Conservation (phyloP, 371 early-diverging fungal genomes). For the Haplosporangium sp. region DNA sequence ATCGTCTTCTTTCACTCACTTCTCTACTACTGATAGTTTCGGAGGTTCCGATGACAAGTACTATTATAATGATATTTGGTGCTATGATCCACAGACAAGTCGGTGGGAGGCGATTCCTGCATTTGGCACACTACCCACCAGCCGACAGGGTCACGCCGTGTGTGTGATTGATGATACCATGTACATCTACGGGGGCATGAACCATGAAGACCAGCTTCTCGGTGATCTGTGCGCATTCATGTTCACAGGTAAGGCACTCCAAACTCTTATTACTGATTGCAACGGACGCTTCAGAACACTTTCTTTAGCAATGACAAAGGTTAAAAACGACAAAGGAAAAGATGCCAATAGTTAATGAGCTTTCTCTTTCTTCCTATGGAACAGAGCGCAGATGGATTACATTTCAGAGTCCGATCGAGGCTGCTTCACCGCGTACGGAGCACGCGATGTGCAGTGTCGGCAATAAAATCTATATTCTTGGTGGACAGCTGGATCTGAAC, state of each 20-base stretch:
- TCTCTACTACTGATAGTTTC: slow-evolving; percentile 62
- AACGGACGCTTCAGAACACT: too few species aligned
- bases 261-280: background rate
- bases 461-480: slow-evolving; percentile 73
- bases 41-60: slow-evolving; percentile 79
- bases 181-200: slow-evolving; percentile 81
- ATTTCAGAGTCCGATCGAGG: slow-evolving; percentile 73
- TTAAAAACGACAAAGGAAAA: background rate
- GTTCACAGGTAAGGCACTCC: slow-evolving; percentile 62
- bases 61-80: slow-evolving; percentile 83
- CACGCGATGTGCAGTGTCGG: slow-evolving; percentile 73
- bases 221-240: slow-evolving; percentile 81
- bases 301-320: too few species aligned
- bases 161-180: slow-evolving; percentile 76
- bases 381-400: slow-evolving; percentile 76
- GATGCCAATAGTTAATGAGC: background rate
- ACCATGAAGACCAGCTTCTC: slow-evolving; percentile 69
- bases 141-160: slow-evolving; percentile 74
- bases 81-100: slow-evolving; percentile 66
- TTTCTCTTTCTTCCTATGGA: background rate
- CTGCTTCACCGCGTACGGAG: slow-evolving; percentile 73
- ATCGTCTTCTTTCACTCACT: slow-evolving; percentile 1
- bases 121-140: slow-evolving; percentile 72
- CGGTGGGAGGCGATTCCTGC: slow-evolving; percentile 71
- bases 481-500: slow-evolving; percentile 68